Conservation (phyloP, 805 yeast species). For the Kluyveromyces nonfermentans region DNA sequence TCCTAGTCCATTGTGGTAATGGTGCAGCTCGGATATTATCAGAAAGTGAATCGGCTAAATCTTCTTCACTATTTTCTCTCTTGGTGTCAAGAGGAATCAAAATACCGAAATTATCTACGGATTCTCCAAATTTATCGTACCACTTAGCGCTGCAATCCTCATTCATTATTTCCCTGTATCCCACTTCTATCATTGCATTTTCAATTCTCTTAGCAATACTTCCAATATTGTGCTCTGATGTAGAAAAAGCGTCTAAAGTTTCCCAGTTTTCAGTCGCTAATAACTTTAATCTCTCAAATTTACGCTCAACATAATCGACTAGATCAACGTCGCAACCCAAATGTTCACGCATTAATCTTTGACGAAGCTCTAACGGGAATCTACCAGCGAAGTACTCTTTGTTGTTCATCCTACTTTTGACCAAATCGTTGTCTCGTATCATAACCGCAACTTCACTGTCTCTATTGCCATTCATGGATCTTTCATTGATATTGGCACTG, state of each 20-base stretch:
- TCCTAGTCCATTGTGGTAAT: not conserved
- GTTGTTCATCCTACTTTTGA: constrained; percentile 68
- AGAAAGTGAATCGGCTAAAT: not conserved
- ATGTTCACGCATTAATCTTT: constrained; percentile 94
- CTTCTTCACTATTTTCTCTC: constrained; percentile 2
- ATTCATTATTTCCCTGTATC: constrained; percentile 55
- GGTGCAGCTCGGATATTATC: not conserved
- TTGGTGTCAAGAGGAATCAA: not conserved
- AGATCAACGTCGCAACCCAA: constrained; percentile 87
- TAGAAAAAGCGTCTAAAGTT: constrained; percentile 14
- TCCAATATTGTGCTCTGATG: constrained; percentile 3
- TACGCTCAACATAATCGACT: constrained; percentile 69
- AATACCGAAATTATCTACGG: constrained; percentile 11
- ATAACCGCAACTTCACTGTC: constrained; percentile 93
- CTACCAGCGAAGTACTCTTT: constrained; percentile 70
- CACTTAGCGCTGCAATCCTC: constrained; percentile 30
- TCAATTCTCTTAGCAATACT: constrained; percentile 20
- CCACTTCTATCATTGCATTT: constrained; percentile 70
- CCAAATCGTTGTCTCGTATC: constrained; percentile 70
- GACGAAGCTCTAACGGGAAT: constrained; percentile 81
- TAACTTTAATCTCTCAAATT: constrained; percentile 39
- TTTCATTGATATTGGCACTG: constrained; percentile 92
- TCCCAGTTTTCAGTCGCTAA: constrained; percentile 26
- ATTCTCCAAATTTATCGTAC: constrained; percentile 39
- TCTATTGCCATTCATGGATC: constrained; percentile 89